These are phyloP conservation scores for Hericium alpestre DNA, from an alignment of 768 basidiomycete species.

Conservation along the genomic window DNA sequence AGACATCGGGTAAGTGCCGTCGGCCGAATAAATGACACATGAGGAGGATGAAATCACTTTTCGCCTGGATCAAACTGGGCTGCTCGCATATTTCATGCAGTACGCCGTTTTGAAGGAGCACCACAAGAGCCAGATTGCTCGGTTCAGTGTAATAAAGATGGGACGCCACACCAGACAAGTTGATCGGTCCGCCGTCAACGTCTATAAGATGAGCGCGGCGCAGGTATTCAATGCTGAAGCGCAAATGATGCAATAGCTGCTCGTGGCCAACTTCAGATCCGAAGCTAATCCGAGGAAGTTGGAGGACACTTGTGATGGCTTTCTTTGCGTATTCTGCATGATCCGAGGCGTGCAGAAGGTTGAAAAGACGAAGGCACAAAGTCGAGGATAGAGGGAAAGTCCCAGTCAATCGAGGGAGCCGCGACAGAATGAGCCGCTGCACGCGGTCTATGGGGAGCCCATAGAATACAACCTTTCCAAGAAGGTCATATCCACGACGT, in stretches of 20 bases:
- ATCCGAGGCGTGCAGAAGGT: slow-evolving; percentile 51
- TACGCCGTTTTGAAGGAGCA: slow-evolving; percentile 45
- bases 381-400: slow-evolving; percentile 62
- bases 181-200: slow-evolving; percentile 42
- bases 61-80: slow-evolving; percentile 27
- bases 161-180: slow-evolving; percentile 42
- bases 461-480: slow-evolving; percentile 67
- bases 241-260: slow-evolving; percentile 53
- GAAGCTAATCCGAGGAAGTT: slow-evolving; percentile 50
- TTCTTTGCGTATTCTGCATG: slow-evolving; percentile 36
- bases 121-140: slow-evolving; percentile 55
- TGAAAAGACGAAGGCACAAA: slow-evolving; percentile 52
- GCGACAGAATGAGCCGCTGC: slow-evolving; percentile 53
- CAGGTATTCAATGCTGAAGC: slow-evolving; percentile 66
- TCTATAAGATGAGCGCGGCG: slow-evolving; percentile 46
- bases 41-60: slow-evolving; percentile 39
- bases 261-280: slow-evolving; percentile 41
- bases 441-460: slow-evolving; percentile 54
- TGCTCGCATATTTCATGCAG: slow-evolving; percentile 47
- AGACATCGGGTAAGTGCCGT: slow-evolving; percentile 38
- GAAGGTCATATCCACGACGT: slow-evolving; percentile 57
- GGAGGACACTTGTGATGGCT: slow-evolving; percentile 41
- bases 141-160: slow-evolving; percentile 61
- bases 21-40: slow-evolving; percentile 61
- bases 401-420: slow-evolving; percentile 48